Evolutionary conservation across 108 stramenopile species (phyloP), one percentile per base, ranked within the genome.

Genomic region (Asterionellopsis glacialis): DNA sequence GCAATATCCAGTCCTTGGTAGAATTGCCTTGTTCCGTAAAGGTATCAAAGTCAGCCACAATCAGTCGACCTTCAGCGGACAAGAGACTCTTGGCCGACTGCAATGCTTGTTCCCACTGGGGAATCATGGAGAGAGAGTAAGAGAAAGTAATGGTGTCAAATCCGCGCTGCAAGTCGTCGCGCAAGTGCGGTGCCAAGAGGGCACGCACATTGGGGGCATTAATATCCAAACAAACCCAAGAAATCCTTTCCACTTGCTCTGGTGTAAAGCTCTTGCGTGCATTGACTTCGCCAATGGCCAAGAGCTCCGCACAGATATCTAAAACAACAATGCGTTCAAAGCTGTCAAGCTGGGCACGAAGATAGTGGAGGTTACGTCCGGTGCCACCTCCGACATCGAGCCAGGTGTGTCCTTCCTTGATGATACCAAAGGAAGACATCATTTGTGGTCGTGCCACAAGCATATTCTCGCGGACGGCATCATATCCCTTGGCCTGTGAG

Each of bases 381-480:
- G 79, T 80, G 23, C 79, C 79, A 51, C 79, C 79, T 26, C 79
- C 79, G 21, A 80, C 68, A 55, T 80, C 79, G 33, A 80, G 52
- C 74, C 79, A 80, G 2, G 79, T 80, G 59, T 75, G 73, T 51
- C 79, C 79, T 18, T 72, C 25, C 51, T 69, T 67, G 67, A 80
- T 75, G 15, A 74, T 69, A 47, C 79, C 79, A 72, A 80, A 75
- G 19, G 64, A 70, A 40, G 79, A 80, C 66, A 80, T 80, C 79
- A 80, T 80, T 51, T 80, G 68, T 18, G 79, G 74, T 43, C 79
- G 48, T 24, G 66, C 65, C 4, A 80, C 79, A 21, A 80, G 38
- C 79, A 80, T 80, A 27, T 80, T 75, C 62, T 80, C 79, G 19
- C 79, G 69, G 15, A 80, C 79, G 43, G 79, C 79, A 63, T 80